Evolutionary conservation across 345 rosid genomes (phyloP).

Genomic region (Populus ilicifolia): DNA sequence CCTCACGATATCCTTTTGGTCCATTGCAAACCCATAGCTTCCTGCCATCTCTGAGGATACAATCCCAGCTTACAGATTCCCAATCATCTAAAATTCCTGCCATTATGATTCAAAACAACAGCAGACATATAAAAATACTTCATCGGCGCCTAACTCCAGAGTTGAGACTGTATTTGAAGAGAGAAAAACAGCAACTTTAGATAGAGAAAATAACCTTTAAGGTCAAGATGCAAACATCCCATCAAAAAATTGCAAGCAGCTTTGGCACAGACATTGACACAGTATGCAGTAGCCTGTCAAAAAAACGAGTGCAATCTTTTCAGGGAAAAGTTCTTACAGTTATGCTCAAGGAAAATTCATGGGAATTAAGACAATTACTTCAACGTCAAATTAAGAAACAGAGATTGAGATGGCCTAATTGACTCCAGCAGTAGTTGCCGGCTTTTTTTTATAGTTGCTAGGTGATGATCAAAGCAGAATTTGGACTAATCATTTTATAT

Average conservation of each 20-base stretch:
- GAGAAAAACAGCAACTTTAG: too few relatives aligned
- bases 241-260: neutral
- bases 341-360: neutral
- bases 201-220: too few relatives aligned
- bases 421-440: slow-evolving; percentile 20
- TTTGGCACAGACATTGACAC: neutral
- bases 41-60: slow-evolving; percentile 32
- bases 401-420: slow-evolving; percentile 25
- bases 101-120: too few relatives aligned
- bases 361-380: neutral
- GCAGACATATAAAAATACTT: neutral
- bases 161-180: too few relatives aligned
- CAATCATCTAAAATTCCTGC: neutral
- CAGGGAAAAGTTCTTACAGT: neutral
- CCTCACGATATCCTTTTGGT: slow-evolving; percentile 40
- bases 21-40: slow-evolving; percentile 40
- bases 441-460: slow-evolving; percentile 13
- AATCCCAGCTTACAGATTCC: neutral
- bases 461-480: slow-evolving; percentile 27
- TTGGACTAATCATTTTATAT: slow-evolving; percentile 5
- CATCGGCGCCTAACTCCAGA: neutral
- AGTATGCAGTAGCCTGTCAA: neutral
- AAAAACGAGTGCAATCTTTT: neutral
- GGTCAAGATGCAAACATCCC: neutral
- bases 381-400: neutral